Evolutionary conservation across 306 rosid species (phyloP), one percentile per base, ranked within the genome.

Genomic region (Lathyrus oleraceus): DNA sequence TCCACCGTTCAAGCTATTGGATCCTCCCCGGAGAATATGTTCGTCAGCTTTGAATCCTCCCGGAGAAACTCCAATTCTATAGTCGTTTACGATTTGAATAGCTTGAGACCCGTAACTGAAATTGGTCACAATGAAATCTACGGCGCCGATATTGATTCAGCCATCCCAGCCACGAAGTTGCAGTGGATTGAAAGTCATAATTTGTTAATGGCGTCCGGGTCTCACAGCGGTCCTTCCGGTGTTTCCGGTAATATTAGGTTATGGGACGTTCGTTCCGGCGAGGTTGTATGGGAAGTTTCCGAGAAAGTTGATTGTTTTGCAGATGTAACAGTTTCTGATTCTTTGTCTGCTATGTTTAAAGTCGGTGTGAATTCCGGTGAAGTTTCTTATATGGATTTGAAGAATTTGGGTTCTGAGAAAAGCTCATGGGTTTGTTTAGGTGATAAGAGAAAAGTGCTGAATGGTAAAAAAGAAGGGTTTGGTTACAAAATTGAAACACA

Each of bases 161-260:
- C 99, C 1, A 78, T 94, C 32, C 99, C 99, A 4, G 96, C 97
- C 1, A 88, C 95, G 0, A 94, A 87, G 67, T 23, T 94, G 79
- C 89, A 78, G 3, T 94, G 99, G 99, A 67, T 87, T 5, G 63
- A 85, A 1, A 67, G 87, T 35, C 74, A 73, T 32, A 84, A 83
- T 48, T 20, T 94, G 75, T 60, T 94, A 21, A 83, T 91, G 95
- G 96, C 99, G 3, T 75, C 99, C 5, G 99, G 97, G 57, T 91
- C 97, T 6, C 99, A 94, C 81, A 89, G 99, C 14, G 97, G 99
- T 1, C 97, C 95, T 60, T 91, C 97, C 0, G 99, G 97, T 0
- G 96, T 94, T 10, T 56, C 19, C 36, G 97, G 99, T 0, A 87
- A 82, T 70, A 61, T 94, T 9, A 85, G 83, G 44, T 76, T 94